These are phyloP conservation scores for Cystobasidium ongulense DNA, from an alignment of 768 basidiomycete species.

Conservation along the genomic window DNA sequence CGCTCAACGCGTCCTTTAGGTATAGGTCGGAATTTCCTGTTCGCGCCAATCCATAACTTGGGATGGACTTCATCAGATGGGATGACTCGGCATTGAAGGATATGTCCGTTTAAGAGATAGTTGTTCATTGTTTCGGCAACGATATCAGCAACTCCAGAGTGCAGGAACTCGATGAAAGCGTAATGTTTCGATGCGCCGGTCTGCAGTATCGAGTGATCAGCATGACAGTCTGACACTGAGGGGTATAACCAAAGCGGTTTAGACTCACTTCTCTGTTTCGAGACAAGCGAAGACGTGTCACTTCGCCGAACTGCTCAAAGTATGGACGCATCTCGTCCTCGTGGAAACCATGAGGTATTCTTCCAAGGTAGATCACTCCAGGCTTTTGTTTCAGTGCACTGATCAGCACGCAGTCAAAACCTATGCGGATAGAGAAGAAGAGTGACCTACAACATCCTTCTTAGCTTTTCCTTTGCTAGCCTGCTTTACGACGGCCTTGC, in stretches of 20 bases:
- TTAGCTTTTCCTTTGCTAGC: conserved; percentile 6
- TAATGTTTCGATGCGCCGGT: conserved; percentile 95
- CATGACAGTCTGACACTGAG: not conserved
- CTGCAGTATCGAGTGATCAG: conserved; percentile 48
- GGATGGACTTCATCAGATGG: conserved; percentile 85
- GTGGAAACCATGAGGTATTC: conserved; percentile 94
- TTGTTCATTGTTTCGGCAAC: conserved; percentile 99
- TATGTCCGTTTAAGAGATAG: conserved; percentile 88
- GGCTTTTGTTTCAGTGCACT: conserved; percentile 43
- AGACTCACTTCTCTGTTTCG: conserved; percentile 73
- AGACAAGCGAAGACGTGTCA: conserved; percentile 78
- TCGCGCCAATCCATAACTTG: conserved; percentile 92
- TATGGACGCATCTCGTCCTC: conserved; percentile 88
- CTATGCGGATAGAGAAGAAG: too few species aligned
- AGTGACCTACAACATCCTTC: not conserved
- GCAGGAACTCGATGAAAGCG: conserved; percentile 89
- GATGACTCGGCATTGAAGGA: conserved; percentile 80
- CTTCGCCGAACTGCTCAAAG: conserved; percentile 87
- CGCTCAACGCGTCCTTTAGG: conserved; percentile 66
- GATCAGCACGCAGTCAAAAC: too few species aligned
- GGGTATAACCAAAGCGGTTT: not conserved
- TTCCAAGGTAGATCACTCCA: conserved; percentile 80
- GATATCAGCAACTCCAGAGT: conserved; percentile 78
- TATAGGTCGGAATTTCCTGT: conserved; percentile 74
- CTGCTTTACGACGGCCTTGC: not conserved